A percentile compares a stretch with the other conserved stretches of the same genome.
Evolutionary conservation across 2,329 filamentous ascomycete genomes (phyloP).

Genomic region (Cercospora zeae-maydis): DNA sequence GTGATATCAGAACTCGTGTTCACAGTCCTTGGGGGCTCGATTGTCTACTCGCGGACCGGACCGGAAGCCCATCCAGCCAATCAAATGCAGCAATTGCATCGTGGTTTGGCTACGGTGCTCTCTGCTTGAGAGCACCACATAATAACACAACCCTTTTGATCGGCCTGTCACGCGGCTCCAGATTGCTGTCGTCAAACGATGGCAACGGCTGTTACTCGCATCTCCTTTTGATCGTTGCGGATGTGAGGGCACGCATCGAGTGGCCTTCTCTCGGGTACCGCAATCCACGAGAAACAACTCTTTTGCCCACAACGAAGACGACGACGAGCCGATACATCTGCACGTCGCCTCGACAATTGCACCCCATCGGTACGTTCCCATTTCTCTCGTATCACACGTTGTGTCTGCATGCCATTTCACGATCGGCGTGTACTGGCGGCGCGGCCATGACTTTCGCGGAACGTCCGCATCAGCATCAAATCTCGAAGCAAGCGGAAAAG

Average conservation of each 20-base stretch:
- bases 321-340: not conserved
- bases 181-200: slow-evolving; percentile 1
- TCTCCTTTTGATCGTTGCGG: slow-evolving; percentile 4
- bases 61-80: no score
- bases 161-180: not conserved
- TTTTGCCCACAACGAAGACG: not conserved
- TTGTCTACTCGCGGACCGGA: not conserved
- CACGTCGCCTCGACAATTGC: not conserved
- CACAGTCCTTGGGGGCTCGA: no score
- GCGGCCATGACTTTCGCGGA: slow-evolving; percentile 5
- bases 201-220: not conserved
- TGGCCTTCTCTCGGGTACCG: not conserved
- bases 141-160: not conserved
- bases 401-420: not conserved
- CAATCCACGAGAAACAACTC: slow-evolving; percentile 6
- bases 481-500: not conserved
- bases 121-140: not conserved
- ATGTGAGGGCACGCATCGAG: not conserved
- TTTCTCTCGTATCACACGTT: not conserved
- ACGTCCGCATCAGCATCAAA: slow-evolving; percentile 14
- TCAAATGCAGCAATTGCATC: no score
- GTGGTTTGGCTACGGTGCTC: not conserved
- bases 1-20: no score
- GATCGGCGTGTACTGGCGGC: not conserved
- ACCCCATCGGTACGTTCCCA: not conserved